These are phyloP conservation scores for Thelephora ganbajun DNA, from an alignment of 768 basidiomycete genomes.

Conservation along the genomic window DNA sequence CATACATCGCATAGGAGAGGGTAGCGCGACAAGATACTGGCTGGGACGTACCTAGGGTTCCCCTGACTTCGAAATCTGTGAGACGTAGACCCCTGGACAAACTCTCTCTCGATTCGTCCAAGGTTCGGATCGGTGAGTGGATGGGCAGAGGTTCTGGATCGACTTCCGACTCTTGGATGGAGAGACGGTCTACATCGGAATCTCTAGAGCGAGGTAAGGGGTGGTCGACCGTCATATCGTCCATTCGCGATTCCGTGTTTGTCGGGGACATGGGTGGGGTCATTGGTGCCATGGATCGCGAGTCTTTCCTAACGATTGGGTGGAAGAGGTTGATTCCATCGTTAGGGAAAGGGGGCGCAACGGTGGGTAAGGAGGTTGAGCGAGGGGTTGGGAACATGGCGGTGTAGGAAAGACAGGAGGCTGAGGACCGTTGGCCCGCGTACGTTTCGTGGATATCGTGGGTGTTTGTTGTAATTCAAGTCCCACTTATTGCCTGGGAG, in stretches of 20 bases:
- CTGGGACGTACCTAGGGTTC: slow-evolving; percentile 51
- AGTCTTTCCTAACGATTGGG: slow-evolving; percentile 20
- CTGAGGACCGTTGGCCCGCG: too few relatives aligned
- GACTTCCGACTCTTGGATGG: slow-evolving; percentile 14
- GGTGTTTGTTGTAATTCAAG: too few relatives aligned
- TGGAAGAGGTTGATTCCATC: slow-evolving; percentile 8
- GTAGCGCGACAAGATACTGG: too few relatives aligned
- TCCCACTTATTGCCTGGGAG: too few relatives aligned
- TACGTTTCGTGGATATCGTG: too few relatives aligned
- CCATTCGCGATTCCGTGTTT: slow-evolving; percentile 27
- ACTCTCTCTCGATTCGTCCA: slow-evolving; percentile 62
- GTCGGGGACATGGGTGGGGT: slow-evolving; percentile 59
- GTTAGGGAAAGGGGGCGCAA: slow-evolving; percentile 6
- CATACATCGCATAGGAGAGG: too few relatives aligned
- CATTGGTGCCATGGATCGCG: slow-evolving; percentile 41
- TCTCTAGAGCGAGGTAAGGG: slow-evolving; percentile 10
- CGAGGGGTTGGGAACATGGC: slow-evolving; percentile 16
- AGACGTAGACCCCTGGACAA: slow-evolving; percentile 41
- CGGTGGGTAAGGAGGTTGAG: slow-evolving; percentile 15
- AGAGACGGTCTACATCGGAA: neutral
- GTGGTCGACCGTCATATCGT: slow-evolving; percentile 24
- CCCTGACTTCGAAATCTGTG: slow-evolving; percentile 71
- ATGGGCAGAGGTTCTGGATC: slow-evolving; percentile 6
- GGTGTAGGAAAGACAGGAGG: neutral
- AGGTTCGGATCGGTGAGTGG: slow-evolving; percentile 36